Base-by-base conservation (phyloP, 306 rosid genomes). In the Castanea sativa region DNA sequence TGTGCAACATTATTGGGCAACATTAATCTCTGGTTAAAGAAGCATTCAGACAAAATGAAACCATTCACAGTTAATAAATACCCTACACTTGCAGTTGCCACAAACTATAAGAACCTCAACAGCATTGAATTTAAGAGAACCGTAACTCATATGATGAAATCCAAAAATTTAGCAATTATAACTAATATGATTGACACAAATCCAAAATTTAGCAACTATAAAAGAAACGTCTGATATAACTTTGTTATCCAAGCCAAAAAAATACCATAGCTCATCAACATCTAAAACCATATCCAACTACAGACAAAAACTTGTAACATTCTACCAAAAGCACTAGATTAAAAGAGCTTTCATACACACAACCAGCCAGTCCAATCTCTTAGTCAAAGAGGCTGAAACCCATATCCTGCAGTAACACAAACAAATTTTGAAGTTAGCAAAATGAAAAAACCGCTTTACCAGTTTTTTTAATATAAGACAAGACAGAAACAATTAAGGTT, bases 341-440 rank as follows among this genome's bases (percentile, higher is more conserved):
- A 35, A 82, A 69, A 85, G 76, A 83, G 13, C 75, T 63, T 61
- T 72, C 14, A 10, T 63, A 61, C 69, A 71, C 29, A 38, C 3
- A 5, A 60, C 29, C 20, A 55, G 61, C 77, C 10, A 13, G 72
- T 18, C 32, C 45, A 56, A 68, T 4, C 67, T 84, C 80, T 55
- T 76, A 92, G 73, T 90, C 94, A 2, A 92, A 92, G 43, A 92
- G 88, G 80, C 97, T 79, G 74, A 92, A 92, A 20, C 94, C 92
- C 92, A 92, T 88, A 35, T 90, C 97, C 97, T 90, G 92, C 69
- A 85, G 29, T 67, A 82, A 45, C 38, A 78, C 64, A 30, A 80
- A 41, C 45, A 8, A 41, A 41, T 41, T 29, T 2, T 19, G 4
- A 15, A 57, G 55, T 71, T 29, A 76, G 79, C 21, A 41, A 63